Evolutionary conservation across 1,284 basidiomycete genomes (phyloP).

Genomic region (Acaromyces ingoldii): DNA sequence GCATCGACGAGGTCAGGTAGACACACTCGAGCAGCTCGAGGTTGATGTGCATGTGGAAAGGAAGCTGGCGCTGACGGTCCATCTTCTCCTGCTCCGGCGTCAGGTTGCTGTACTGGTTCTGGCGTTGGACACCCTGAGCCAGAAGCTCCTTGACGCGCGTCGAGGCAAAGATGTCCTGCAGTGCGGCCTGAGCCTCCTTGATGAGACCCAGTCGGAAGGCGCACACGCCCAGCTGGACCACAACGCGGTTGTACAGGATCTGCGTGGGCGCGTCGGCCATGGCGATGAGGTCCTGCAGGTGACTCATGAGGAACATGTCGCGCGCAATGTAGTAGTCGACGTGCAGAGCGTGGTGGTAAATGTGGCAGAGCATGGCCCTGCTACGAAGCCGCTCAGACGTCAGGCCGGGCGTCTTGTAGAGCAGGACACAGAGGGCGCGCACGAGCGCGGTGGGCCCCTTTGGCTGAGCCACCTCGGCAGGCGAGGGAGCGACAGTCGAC

Average conservation of each 20-base stretch:
- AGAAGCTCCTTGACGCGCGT: slow-evolving; percentile 92
- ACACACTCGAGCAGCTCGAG: slow-evolving; percentile 94
- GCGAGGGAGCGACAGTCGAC: slow-evolving; percentile 43
- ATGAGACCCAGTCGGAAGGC: slow-evolving; percentile 94
- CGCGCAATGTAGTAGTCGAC: slow-evolving; percentile 95
- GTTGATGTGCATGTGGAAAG: slow-evolving; percentile 99
- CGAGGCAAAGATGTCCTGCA: slow-evolving; percentile 93
- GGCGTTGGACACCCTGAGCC: slow-evolving; percentile 84
- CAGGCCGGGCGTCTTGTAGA: slow-evolving; percentile 74
- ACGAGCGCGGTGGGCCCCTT: slow-evolving; percentile 65
- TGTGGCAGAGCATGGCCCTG: slow-evolving; percentile 93
- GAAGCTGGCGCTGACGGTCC: slow-evolving; percentile 89
- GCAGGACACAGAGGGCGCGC: slow-evolving; percentile 80
- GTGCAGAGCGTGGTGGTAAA: slow-evolving; percentile 86
- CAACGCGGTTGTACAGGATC: slow-evolving; percentile 94
- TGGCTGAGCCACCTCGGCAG: slow-evolving; percentile 26
- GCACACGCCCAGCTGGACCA: slow-evolving; percentile 93
- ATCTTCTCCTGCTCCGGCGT: slow-evolving; percentile 94
- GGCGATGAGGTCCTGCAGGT: slow-evolving; percentile 91
- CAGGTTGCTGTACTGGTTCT: slow-evolving; percentile 74
- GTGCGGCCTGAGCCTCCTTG: slow-evolving; percentile 83
- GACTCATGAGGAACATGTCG: slow-evolving; percentile 98
- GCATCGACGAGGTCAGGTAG: slow-evolving; percentile 96
- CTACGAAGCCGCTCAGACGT: slow-evolving; percentile 81
- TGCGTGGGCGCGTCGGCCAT: slow-evolving; percentile 95